phyloP scores from a whole-genome alignment of 164 flowering plant genomes.

The Magnolia sinica region DNA sequence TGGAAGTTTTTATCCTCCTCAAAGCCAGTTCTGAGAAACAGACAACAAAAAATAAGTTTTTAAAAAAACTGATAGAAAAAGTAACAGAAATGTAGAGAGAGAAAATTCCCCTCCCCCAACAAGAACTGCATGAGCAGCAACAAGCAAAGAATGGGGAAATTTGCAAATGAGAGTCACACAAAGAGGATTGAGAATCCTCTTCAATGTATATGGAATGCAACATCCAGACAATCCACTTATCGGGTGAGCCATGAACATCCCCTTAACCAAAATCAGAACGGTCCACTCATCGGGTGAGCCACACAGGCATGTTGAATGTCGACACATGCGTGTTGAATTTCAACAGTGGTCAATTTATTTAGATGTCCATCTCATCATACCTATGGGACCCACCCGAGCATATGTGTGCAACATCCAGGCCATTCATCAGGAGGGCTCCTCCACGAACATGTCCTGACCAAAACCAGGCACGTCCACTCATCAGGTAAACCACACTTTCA shows the following conservation, averaged over 20 bases:
- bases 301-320: not conserved
- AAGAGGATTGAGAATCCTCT: not conserved
- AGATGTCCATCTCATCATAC: not conserved
- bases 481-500: not conserved
- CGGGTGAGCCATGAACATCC: no score
- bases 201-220: not conserved
- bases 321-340: not conserved
- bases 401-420: not conserved
- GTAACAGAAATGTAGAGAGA: not conserved
- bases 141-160: not conserved
- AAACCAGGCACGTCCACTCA: not conserved
- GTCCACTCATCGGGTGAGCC: not conserved
- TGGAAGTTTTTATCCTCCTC: slow-evolving; percentile 99
- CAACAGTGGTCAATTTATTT: not conserved
- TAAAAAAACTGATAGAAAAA: not conserved
- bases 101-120: not conserved
- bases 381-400: not conserved
- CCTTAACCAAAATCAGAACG: not conserved
- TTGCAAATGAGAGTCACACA: not conserved
- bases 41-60: not conserved
- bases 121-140: no score
- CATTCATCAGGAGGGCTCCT: not conserved
- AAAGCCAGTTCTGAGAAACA: slow-evolving; percentile 83
- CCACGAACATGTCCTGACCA: not conserved
- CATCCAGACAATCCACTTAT: not conserved